Conservation (phyloP, 306 rosid species). For the Dalbergia cultrata region DNA sequence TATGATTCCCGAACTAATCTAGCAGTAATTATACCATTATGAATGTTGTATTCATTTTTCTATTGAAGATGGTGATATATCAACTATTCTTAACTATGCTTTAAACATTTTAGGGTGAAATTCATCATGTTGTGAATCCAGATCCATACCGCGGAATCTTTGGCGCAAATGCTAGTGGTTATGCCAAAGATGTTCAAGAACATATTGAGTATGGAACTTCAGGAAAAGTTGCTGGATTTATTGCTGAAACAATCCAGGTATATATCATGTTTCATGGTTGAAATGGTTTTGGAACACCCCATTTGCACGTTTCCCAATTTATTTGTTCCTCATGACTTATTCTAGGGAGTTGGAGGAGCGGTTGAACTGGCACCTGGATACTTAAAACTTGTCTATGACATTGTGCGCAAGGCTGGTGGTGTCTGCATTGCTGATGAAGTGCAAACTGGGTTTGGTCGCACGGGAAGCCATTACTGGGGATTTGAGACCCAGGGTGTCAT, state of each 20-base stretch:
- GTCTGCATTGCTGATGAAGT: slow-evolving; percentile 98
- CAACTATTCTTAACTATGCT: slow-evolving; percentile 30
- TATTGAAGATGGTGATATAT: slow-evolving; percentile 14
- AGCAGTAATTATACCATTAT: slow-evolving; percentile 13
- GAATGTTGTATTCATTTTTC: slow-evolving; percentile 20
- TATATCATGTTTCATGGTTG: slow-evolving; percentile 2
- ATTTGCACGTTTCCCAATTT: slow-evolving; percentile 16
- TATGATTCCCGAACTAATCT: neutral
- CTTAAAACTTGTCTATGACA: slow-evolving; percentile 83
- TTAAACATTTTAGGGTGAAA: slow-evolving; percentile 74
- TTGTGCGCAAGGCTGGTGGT: slow-evolving; percentile 88
- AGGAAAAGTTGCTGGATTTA: slow-evolving; percentile 87
- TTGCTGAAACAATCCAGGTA: slow-evolving; percentile 92
- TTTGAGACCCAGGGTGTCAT: slow-evolving; percentile 88
- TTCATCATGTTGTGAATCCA: slow-evolving; percentile 86
- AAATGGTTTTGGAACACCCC: neutral
- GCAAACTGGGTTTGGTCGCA: slow-evolving; percentile 97
- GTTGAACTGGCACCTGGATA: slow-evolving; percentile 92
- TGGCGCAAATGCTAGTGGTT: slow-evolving; percentile 71
- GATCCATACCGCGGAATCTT: slow-evolving; percentile 88
- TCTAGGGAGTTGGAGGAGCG: slow-evolving; percentile 93
- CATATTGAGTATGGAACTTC: slow-evolving; percentile 86
- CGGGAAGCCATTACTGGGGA: slow-evolving; percentile 96
- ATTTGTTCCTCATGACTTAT: slow-evolving; percentile 33
- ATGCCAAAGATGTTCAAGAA: slow-evolving; percentile 85